A percentile compares a stretch with the other conserved stretches of the same genome.
phyloP scores from a whole-genome alignment of 495 filamentous ascomycete species.

The Xylaria flabelliformis region DNA sequence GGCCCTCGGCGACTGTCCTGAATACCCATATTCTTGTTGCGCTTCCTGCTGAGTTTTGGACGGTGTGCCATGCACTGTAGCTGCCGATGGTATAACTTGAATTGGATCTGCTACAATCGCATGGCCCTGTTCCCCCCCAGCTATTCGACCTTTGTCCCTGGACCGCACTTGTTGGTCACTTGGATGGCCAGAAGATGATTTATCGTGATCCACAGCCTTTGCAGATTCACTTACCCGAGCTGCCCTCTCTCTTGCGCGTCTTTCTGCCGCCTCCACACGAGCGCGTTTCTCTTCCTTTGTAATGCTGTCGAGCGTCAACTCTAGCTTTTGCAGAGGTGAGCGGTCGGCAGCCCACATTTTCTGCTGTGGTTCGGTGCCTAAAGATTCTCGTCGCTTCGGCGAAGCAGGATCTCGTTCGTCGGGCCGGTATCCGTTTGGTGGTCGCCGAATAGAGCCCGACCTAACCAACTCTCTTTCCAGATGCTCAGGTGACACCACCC shows the following conservation, averaged over 20 bases:
- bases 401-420: slow-evolving; percentile 31
- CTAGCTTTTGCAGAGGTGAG: slow-evolving; percentile 90
- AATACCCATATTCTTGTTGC: slow-evolving; percentile 35
- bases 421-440: slow-evolving; percentile 29
- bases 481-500: slow-evolving; percentile 20
- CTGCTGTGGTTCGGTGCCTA: slow-evolving; percentile 37
- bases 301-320: slow-evolving; percentile 84
- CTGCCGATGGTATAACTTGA: slow-evolving; percentile 30
- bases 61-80: slow-evolving; percentile 38
- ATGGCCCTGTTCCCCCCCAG: slow-evolving; percentile 23
- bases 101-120: slow-evolving; percentile 29
- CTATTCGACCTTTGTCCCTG: slow-evolving; percentile 27
- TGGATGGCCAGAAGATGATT: slow-evolving; percentile 26
- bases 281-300: slow-evolving; percentile 91
- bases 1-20: slow-evolving; percentile 37
- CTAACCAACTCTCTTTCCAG: slow-evolving; percentile 31
- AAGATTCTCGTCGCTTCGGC: slow-evolving; percentile 35
- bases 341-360: slow-evolving; percentile 74
- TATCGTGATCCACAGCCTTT: slow-evolving; percentile 31
- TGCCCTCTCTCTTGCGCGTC: slow-evolving; percentile 60
- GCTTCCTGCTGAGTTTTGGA: slow-evolving; percentile 48
- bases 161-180: slow-evolving; percentile 33
- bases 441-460: slow-evolving; percentile 32
- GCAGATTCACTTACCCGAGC: slow-evolving; percentile 42
- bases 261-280: slow-evolving; percentile 79